A percentile compares a stretch with the other conserved stretches of the same genome.
phyloP scores from a whole-genome alignment of 805 yeast genomes.

The Zygotorulaspora sp. region DNA sequence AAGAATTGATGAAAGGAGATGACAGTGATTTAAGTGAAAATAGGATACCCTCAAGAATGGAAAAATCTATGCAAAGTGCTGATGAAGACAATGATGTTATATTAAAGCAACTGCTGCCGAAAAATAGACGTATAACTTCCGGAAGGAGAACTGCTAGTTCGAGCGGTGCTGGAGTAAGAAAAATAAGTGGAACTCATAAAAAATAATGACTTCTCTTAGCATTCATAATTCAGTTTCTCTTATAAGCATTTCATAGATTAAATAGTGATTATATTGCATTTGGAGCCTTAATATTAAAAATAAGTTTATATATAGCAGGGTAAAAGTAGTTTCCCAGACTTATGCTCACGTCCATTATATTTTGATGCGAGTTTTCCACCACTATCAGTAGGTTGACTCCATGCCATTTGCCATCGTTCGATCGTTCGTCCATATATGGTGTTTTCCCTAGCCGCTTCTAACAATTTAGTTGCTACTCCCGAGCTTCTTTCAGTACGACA shows the following conservation, averaged over 20 bases:
- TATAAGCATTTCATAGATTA: too few relatives aligned
- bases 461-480: slow-evolving; percentile 47
- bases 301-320: slow-evolving; percentile 30
- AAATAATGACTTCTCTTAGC: slow-evolving; percentile 7
- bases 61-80: slow-evolving; percentile 10
- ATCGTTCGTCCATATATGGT: slow-evolving; percentile 48
- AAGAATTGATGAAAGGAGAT: slow-evolving; percentile 29
- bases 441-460: slow-evolving; percentile 42
- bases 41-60: slow-evolving; percentile 9
- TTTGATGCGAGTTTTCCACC: slow-evolving; percentile 56
- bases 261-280: too few relatives aligned
- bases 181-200: slow-evolving; percentile 33
- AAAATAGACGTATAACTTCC: slow-evolving; percentile 30
- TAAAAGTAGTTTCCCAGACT: slow-evolving; percentile 31
- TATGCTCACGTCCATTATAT: slow-evolving; percentile 53
- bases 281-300: too few relatives aligned
- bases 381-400: slow-evolving; percentile 68
- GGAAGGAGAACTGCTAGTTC: slow-evolving; percentile 34
- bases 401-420: slow-evolving; percentile 46
- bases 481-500: slow-evolving; percentile 42
- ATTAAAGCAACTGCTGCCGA: slow-evolving; percentile 31
- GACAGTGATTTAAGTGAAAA: slow-evolving; percentile 25
- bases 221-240: slow-evolving; percentile 5
- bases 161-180: slow-evolving; percentile 33
- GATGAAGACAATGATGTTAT: slow-evolving; percentile 21